Evolutionary conservation across 352 stramenopile species (phyloP).

Genomic region (Phytophthora sojae): DNA sequence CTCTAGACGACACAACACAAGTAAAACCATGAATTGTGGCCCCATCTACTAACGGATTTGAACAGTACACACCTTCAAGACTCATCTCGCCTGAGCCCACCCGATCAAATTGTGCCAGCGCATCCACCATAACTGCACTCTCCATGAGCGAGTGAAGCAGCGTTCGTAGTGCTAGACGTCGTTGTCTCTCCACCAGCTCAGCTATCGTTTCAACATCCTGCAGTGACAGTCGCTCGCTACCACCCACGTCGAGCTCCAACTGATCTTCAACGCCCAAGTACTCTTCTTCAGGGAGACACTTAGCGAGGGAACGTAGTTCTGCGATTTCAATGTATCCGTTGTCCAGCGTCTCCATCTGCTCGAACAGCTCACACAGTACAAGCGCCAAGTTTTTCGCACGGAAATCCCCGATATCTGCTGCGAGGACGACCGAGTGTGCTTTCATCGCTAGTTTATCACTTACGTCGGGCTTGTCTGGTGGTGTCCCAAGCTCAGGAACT

Average conservation of each 20-base stretch:
- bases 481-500: neutral
- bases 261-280: conserved; percentile 5
- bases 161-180: conserved; percentile 24
- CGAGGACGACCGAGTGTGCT: neutral
- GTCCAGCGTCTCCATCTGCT: conserved; percentile 70
- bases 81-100: conserved; percentile 62
- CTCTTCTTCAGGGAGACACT: conserved; percentile 33
- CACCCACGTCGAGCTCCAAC: conserved; percentile 28
- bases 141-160: conserved; percentile 56
- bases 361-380: conserved; percentile 70
- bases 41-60: neutral
- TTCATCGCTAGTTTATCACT: neutral
- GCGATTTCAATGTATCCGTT: conserved; percentile 74
- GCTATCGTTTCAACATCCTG: conserved; percentile 35
- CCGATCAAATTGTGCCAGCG: conserved; percentile 59
- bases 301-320: conserved; percentile 68
- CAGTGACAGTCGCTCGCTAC: conserved; percentile 24
- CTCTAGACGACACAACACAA: conserved; percentile 29
- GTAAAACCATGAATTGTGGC: neutral
- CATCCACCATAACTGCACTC: conserved; percentile 46
- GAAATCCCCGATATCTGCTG: conserved; percentile 31
- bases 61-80: conserved; percentile 51
- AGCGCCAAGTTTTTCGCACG: conserved; percentile 49
- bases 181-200: conserved; percentile 37
- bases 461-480: neutral